Percentiles rank a stretch among this genome's conserved stretches.
phyloP scores from a whole-genome alignment of 2,329 filamentous ascomycete genomes.

The Colletotrichum higginsianum region DNA sequence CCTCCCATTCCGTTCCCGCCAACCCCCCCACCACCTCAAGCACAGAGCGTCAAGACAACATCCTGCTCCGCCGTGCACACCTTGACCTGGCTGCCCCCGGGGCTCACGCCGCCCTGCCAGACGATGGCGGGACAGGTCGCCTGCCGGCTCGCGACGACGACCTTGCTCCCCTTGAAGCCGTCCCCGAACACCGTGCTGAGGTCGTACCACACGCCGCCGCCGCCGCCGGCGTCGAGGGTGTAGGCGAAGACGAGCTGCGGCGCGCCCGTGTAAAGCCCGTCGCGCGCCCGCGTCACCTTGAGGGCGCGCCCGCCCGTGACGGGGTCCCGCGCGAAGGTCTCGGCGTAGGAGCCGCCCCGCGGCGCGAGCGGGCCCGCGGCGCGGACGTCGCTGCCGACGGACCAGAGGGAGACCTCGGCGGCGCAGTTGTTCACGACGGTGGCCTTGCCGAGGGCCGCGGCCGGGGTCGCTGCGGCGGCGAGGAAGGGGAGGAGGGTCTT shows the following conservation, averaged over 20 bases:
- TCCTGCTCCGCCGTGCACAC: slow-evolving; percentile 51
- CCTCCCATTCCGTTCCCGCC: background rate
- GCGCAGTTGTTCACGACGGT: slow-evolving; percentile 56
- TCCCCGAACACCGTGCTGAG: slow-evolving; percentile 59
- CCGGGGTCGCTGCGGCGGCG: slow-evolving; percentile 45
- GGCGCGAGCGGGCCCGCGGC: slow-evolving; percentile 47
- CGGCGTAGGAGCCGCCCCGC: slow-evolving; percentile 49
- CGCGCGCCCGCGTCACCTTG: slow-evolving; percentile 53
- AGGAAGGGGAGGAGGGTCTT: slow-evolving; percentile 38
- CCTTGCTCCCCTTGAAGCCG: slow-evolving; percentile 52
- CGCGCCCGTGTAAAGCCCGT: slow-evolving; percentile 57
- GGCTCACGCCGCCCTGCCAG: slow-evolving; percentile 54
- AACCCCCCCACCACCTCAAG: slow-evolving; percentile 11
- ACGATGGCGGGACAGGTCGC: slow-evolving; percentile 53
- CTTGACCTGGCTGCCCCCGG: slow-evolving; percentile 57
- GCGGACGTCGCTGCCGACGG: slow-evolving; percentile 53
- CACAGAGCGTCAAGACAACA: slow-evolving; percentile 55
- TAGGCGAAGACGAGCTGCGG: slow-evolving; percentile 59
- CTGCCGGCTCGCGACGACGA: slow-evolving; percentile 50
- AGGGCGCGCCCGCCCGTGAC: slow-evolving; percentile 56
- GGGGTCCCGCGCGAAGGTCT: slow-evolving; percentile 54
- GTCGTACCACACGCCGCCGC: slow-evolving; percentile 56
- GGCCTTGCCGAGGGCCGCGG: slow-evolving; percentile 52
- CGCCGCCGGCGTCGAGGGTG: slow-evolving; percentile 51
- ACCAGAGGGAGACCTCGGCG: slow-evolving; percentile 55